Evolutionary conservation across 192 early-diverging fungal genomes (phyloP), one percentile per base, ranked within the genome.

Genomic region (Coemansia aciculifera): DNA sequence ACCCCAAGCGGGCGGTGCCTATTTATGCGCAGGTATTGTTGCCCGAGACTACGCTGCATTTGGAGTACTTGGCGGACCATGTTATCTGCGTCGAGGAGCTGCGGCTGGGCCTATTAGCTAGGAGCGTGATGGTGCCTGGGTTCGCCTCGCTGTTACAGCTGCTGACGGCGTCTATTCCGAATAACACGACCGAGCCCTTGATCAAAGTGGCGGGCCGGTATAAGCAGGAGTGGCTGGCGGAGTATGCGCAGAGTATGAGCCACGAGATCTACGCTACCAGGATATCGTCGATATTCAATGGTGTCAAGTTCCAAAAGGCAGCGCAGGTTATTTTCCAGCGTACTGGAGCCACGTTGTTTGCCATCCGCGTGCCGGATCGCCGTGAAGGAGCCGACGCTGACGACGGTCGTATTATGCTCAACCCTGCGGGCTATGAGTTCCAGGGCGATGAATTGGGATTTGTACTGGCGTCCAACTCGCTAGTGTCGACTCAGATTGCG

Each of bases 61-160:
- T 92, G 74, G 85, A 90, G 73, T 84, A 83, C 46, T 60, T 92
- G 63, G 88, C 91, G n/a, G 87, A 90, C 64, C 85, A 87, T 34
- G 82, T 89, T 0, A 75, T 92, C 27, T 92, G 90, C 71, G 76
- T 91, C 21, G 91, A 91, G 54, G 90, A 92, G 75, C 83, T 90
- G 64, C 86, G 87, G 3, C 73, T 91, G 44, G 90, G 89, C 5
- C 72, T 92, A 59, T 69, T 90, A 56, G 90, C 90, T 17, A 89
- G 90, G 77, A 88, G 86, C 67, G 85, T 86, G 19, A 69, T 90
- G 51, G 85, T 88, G 19, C 90, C 91, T 0, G 91, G 91, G 13
- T 90, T 92, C 71, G 83, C 89, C 2, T 88, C 90, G 23, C 64
- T 92, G 29, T 36, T 92, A 42, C 83, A 89, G 68, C 72, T 90